Base-by-base conservation (phyloP, 371 early-diverging fungal species). In the Mortierella sp. region DNA sequence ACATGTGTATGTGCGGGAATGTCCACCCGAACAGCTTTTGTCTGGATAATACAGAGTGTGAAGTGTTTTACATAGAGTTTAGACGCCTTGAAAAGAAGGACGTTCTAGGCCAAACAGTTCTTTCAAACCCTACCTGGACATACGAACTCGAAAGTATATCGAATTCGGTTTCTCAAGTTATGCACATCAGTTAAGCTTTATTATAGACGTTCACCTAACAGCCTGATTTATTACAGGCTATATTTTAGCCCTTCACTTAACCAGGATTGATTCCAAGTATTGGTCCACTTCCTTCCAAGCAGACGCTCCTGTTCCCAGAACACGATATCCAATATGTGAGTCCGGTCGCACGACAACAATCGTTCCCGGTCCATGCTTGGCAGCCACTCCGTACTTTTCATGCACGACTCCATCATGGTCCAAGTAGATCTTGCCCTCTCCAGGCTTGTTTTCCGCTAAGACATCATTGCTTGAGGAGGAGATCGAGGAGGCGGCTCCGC, bases 291-390 rank as follows among this genome's bases (percentile, higher is more conserved):
- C 78, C 0, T 49, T 32, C 78, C 78, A 76, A 1, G 78, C 60
- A 6, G 53, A 24, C n/a, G 56, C 50, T 26, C 47, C 39, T 9
- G 61, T 50, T 11, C 78, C 78, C 9, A 64, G 58, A 23, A 70
- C 70, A 3, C 70, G 60, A 23, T 61, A 76, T 6, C 66, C 78
- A 58, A 64, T 60, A 41, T 76, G 47, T 4, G 61, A 48, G 41
- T 76, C 78, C 0, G 78, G 78, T 34, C 70, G 56, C 5, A 65
- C 54, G 5, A 70, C 70, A 4, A 76, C 55, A n/a, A 76, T 69
- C 2, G 58, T 32, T 6, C 78, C 78, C 5, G 64, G 56, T 4
- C 70, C 78, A 37, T 61, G 53, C 30, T 62, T 68, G 7, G 37
- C 57, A 17, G 11, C 42, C 4, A 76, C 54, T 1, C 78, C 78